Percentiles rank a stretch among this genome's conserved stretches.
These are phyloP conservation scores for Penicillium olsonii DNA, from an alignment of 2,329 filamentous ascomycete species.

Conservation along the genomic window DNA sequence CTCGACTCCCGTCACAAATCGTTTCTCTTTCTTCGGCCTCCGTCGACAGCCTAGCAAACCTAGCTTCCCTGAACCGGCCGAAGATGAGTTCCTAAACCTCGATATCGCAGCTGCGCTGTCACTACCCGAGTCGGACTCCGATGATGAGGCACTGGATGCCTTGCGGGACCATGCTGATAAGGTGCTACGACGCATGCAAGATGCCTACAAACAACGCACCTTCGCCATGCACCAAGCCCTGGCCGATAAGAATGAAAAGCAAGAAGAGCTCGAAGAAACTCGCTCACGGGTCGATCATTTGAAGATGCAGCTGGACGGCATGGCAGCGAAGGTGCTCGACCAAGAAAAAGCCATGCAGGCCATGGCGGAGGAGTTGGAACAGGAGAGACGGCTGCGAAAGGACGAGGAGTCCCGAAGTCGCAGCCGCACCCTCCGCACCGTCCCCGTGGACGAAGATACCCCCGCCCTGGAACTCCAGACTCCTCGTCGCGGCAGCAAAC, in stretches of 20 bases:
- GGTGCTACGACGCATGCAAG: conserved; percentile 57
- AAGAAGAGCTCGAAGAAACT: conserved; percentile 63
- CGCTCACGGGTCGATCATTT: conserved; percentile 59
- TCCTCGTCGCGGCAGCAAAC: conserved; percentile 36
- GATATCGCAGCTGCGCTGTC: conserved; percentile 58
- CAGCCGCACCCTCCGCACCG: conserved; percentile 33
- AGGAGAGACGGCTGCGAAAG: conserved; percentile 43
- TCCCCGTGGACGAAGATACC: conserved; percentile 34
- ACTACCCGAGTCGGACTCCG: conserved; percentile 51
- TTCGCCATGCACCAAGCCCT: conserved; percentile 53
- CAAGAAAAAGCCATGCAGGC: conserved; percentile 59
- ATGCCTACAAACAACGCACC: conserved; percentile 56
- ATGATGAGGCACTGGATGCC: conserved; percentile 57
- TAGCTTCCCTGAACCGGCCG: conserved; percentile 38
- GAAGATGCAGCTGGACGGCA: conserved; percentile 62
- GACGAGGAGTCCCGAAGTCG: conserved; percentile 41
- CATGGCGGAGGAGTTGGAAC: conserved; percentile 50
- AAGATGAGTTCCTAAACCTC: conserved; percentile 57
- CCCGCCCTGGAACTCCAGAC: conserved; percentile 38
- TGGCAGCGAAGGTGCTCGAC: conserved; percentile 57
- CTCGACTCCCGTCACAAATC: conserved; percentile 27
- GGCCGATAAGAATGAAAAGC: conserved; percentile 58
- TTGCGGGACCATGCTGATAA: conserved; percentile 58
- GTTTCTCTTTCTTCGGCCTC: conserved; percentile 48
- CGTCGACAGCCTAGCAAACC: conserved; percentile 32